Conservation (phyloP, 2,329 filamentous ascomycete species). For the Neonectria punicea region DNA sequence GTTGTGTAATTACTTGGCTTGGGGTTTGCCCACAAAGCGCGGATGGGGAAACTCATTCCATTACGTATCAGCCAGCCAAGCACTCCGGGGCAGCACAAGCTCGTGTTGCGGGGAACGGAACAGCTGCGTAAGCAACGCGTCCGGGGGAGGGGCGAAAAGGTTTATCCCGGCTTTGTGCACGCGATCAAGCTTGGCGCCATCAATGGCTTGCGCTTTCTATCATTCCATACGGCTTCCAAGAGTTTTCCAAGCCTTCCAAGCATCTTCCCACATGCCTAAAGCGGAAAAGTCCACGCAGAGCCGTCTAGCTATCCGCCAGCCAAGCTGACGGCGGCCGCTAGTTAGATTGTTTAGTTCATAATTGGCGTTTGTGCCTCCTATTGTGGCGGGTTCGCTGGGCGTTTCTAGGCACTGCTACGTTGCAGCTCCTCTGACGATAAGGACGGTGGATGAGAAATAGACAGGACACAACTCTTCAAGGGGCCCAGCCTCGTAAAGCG, state of each 20-base stretch:
- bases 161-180: background rate
- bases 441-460: background rate
- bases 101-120: slow-evolving; percentile 27
- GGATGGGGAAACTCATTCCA: slow-evolving; percentile 27
- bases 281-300: slow-evolving; percentile 20
- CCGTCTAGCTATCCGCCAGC: slow-evolving; percentile 4
- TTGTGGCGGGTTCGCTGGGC: background rate
- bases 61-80: slow-evolving; percentile 30
- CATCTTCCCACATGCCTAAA: slow-evolving; percentile 30
- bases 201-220: slow-evolving; percentile 1
- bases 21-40: slow-evolving; percentile 20
- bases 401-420: background rate
- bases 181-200: background rate
- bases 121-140: slow-evolving; percentile 15
- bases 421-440: background rate
- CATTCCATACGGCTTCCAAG: slow-evolving; percentile 28
- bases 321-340: slow-evolving; percentile 29
- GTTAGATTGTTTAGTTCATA: background rate
- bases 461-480: background rate
- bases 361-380: background rate
- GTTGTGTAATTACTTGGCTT: background rate
- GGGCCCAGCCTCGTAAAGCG: background rate
- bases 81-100: slow-evolving; percentile 21
- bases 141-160: slow-evolving; percentile 35
- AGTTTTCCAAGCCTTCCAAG: slow-evolving; percentile 32